Percentiles rank a stretch among this genome's conserved stretches.
phyloP scores from a whole-genome alignment of 495 filamentous ascomycete genomes.

The Talaromyces adpressus region DNA sequence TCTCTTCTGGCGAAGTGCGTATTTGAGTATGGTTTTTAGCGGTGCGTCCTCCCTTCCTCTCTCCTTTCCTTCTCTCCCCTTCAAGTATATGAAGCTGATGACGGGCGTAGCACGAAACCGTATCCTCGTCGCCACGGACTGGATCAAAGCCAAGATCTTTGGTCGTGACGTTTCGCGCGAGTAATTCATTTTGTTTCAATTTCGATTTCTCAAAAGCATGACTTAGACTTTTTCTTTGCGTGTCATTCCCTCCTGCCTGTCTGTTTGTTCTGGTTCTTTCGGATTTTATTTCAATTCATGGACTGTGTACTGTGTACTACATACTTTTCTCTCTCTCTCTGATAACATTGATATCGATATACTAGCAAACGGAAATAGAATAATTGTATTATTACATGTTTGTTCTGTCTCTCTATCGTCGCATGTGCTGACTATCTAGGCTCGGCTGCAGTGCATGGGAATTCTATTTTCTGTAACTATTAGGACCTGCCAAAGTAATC shows the following conservation, averaged over 20 bases:
- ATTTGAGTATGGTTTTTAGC: conserved; percentile 99
- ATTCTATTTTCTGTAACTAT: too few relatives aligned
- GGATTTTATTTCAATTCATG: background rate
- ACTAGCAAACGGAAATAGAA: background rate
- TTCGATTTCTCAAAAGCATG: background rate
- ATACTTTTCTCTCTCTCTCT: background rate
- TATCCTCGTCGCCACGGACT: conserved; percentile 86
- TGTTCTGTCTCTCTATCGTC: too few relatives aligned
- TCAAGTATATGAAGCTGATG: conserved; percentile 11
- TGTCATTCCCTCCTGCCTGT: background rate
- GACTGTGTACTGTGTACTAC: background rate
- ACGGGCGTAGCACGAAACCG: conserved; percentile 67
- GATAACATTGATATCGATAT: background rate
- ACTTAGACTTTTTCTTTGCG: background rate
- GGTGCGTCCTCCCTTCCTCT: conserved; percentile 49
- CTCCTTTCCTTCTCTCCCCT: background rate
- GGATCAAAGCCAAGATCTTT: conserved; percentile 92
- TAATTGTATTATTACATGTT: background rate
- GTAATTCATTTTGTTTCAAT: conserved; percentile 34
- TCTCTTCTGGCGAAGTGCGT: conserved; percentile 95
- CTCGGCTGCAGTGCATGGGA: too few relatives aligned
- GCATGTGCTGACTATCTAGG: too few relatives aligned
- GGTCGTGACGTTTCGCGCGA: conserved; percentile 93
- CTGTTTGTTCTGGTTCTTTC: background rate
- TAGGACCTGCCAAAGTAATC: too few relatives aligned